Evolutionary conservation across 352 stramenopile genomes (phyloP).

Genomic region (Phytophthora idaei): DNA sequence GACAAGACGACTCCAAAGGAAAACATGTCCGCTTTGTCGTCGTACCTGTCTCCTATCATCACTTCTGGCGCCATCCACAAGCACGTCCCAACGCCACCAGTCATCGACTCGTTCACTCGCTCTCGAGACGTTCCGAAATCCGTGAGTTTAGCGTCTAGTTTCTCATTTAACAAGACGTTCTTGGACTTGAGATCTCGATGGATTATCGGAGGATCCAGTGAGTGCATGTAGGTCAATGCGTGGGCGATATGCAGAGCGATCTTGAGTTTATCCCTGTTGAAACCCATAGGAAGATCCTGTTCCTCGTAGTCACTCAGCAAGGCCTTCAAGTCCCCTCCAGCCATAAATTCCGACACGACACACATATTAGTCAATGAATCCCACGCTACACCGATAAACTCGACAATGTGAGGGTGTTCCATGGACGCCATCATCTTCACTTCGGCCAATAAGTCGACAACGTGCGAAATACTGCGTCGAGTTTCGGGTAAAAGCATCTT

Average conservation of each 20-base stretch:
- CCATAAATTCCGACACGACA: constrained; percentile 64
- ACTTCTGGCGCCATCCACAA: constrained; percentile 53
- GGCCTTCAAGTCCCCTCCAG: constrained; percentile 53
- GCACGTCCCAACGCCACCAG: constrained; percentile 39
- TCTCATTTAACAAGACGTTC: constrained; percentile 48
- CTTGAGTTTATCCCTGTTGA: constrained; percentile 39
- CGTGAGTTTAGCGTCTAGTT: constrained; percentile 48
- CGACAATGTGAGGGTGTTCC: constrained; percentile 51
- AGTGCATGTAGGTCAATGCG: constrained; percentile 54
- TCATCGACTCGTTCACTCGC: constrained; percentile 39
- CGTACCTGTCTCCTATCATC: constrained; percentile 45
- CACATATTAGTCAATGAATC: constrained; percentile 50
- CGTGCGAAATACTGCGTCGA: constrained; percentile 31
- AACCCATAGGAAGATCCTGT: constrained; percentile 26
- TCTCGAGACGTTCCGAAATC: constrained; percentile 49
- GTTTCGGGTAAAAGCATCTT: constrained; percentile 57
- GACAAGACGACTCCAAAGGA: constrained; percentile 50
- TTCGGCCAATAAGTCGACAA: constrained; percentile 47
- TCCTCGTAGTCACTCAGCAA: constrained; percentile 40
- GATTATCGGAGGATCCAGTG: constrained; percentile 39
- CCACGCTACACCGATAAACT: constrained; percentile 61
- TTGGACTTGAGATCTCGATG: constrained; percentile 62
- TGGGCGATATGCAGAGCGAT: constrained; percentile 45
- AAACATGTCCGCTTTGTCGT: constrained; percentile 52
- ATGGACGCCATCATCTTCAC: constrained; percentile 52